These are phyloP conservation scores for Fusarium nurragi DNA, from an alignment of 2,329 filamentous ascomycete genomes.

Conservation along the genomic window DNA sequence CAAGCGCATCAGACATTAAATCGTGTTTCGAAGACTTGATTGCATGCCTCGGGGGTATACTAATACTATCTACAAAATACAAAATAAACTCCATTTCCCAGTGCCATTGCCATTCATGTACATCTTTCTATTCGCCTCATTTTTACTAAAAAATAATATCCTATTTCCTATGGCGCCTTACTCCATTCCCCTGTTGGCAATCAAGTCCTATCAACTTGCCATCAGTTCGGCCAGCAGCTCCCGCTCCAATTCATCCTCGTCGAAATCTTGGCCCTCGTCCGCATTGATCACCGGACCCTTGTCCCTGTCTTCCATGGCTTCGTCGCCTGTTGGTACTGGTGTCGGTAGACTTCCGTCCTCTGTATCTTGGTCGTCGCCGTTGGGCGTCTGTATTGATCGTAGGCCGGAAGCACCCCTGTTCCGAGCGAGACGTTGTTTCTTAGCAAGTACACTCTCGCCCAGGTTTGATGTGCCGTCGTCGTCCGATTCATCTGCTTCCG, in stretches of 20 bases:
- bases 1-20: background rate
- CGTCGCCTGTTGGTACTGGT: conserved; percentile 50
- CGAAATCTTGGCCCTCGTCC: conserved; percentile 54
- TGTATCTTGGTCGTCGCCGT: conserved; percentile 48
- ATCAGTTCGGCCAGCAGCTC: conserved; percentile 71
- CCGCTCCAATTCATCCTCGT: conserved; percentile 69
- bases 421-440: conserved; percentile 61
- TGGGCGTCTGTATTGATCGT: conserved; percentile 56
- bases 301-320: conserved; percentile 47
- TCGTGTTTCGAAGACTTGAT: rapidly evolving
- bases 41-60: conserved; percentile 27
- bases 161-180: background rate
- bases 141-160: conserved; percentile 8
- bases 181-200: conserved; percentile 3
- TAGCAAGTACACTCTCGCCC: conserved; percentile 56
- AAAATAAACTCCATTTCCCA: conserved; percentile 4
- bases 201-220: conserved; percentile 44
- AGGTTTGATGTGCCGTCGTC: conserved; percentile 45
- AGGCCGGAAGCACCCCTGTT: conserved; percentile 58
- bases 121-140: conserved; percentile 15
- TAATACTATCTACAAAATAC: conserved; percentile 10
- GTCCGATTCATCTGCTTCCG: conserved; percentile 48
- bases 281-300: conserved; percentile 39
- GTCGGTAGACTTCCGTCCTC: conserved; percentile 53
- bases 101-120: conserved; percentile 7